phyloP scores from a whole-genome alignment of 2,329 filamentous ascomycete species.

The Coniochaeta prunicola region DNA sequence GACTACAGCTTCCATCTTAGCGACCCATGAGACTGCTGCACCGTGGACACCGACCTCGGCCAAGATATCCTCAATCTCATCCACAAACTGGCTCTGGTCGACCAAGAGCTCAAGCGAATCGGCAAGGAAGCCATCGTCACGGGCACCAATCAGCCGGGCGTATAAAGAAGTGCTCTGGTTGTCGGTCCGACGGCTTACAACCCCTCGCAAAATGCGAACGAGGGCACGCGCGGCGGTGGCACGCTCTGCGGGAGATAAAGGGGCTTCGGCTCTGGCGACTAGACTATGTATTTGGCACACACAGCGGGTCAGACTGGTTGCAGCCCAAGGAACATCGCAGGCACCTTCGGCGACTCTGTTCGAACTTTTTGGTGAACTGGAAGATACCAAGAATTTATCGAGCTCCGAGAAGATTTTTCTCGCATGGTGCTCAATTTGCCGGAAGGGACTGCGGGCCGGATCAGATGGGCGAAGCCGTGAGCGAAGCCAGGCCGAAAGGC shows the following conservation, averaged over 20 bases:
- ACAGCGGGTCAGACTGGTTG: constrained; percentile 35
- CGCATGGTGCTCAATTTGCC: constrained; percentile 39
- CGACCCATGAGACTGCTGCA: constrained; percentile 19
- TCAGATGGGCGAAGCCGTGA: constrained; percentile 36
- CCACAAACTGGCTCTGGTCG: constrained; percentile 35
- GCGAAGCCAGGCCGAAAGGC: constrained; percentile 47
- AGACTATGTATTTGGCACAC: constrained; percentile 33
- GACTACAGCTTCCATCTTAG: constrained; percentile 21
- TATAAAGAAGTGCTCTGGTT: constrained; percentile 31
- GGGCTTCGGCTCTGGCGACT: constrained; percentile 25
- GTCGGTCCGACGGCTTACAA: constrained; percentile 33
- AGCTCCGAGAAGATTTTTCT: constrained; percentile 38
- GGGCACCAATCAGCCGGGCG: constrained; percentile 36
- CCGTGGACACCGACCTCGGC: constrained; percentile 15
- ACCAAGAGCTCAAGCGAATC: constrained; percentile 34
- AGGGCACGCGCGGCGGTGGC: constrained; percentile 39
- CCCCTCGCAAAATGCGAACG: constrained; percentile 37
- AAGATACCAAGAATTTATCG: constrained; percentile 21
- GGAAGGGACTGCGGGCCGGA: constrained; percentile 37
- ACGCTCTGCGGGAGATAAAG: constrained; percentile 29
- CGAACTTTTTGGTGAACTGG: not conserved
- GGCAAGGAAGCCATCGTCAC: constrained; percentile 36
- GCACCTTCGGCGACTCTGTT: constrained; percentile 23
- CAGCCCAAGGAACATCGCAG: constrained; percentile 40
- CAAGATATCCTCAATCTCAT: constrained; percentile 27